Evolutionary conservation across 2,329 filamentous ascomycete genomes (phyloP).

Genomic region (Calonectria pteridis): DNA sequence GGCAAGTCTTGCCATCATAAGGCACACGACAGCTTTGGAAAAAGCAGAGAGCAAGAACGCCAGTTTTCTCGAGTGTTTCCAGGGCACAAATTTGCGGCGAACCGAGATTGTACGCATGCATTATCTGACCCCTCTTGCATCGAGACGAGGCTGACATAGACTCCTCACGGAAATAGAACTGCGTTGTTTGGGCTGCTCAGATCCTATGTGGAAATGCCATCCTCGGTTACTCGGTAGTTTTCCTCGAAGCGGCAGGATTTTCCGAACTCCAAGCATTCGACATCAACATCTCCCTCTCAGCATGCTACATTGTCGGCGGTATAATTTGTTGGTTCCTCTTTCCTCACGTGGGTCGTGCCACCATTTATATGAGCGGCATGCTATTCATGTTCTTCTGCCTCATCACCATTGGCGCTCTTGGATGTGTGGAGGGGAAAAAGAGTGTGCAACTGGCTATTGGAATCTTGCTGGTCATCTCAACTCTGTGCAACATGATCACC

Average conservation of each 20-base stretch:
- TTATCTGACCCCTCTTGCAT: background rate
- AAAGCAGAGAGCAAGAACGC: slow-evolving; percentile 51
- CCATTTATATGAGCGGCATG: slow-evolving; percentile 56
- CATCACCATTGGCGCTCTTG: slow-evolving; percentile 33
- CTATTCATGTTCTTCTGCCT: slow-evolving; percentile 55
- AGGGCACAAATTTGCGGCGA: slow-evolving; percentile 55
- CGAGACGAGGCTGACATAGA: background rate
- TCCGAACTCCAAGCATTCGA: slow-evolving; percentile 52
- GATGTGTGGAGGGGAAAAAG: slow-evolving; percentile 13
- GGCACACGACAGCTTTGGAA: slow-evolving; percentile 48
- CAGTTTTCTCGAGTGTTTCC: slow-evolving; percentile 58
- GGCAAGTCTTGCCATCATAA: slow-evolving; percentile 25
- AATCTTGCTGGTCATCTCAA: slow-evolving; percentile 47
- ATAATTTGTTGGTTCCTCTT: slow-evolving; percentile 57
- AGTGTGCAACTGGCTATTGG: slow-evolving; percentile 29
- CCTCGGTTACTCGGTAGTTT: slow-evolving; percentile 52
- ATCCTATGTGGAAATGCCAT: slow-evolving; percentile 52
- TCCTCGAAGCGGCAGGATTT: slow-evolving; percentile 54
- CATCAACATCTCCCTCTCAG: slow-evolving; percentile 54
- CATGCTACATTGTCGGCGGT: slow-evolving; percentile 55
- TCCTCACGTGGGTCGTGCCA: slow-evolving; percentile 53
- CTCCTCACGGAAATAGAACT: slow-evolving; percentile 38
- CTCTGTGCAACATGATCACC: slow-evolving; percentile 50
- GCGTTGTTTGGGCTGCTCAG: slow-evolving; percentile 54
- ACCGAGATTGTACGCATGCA: slow-evolving; percentile 49